Conservation (phyloP, 331 rosid species). For the Pyracantha coccinea region DNA sequence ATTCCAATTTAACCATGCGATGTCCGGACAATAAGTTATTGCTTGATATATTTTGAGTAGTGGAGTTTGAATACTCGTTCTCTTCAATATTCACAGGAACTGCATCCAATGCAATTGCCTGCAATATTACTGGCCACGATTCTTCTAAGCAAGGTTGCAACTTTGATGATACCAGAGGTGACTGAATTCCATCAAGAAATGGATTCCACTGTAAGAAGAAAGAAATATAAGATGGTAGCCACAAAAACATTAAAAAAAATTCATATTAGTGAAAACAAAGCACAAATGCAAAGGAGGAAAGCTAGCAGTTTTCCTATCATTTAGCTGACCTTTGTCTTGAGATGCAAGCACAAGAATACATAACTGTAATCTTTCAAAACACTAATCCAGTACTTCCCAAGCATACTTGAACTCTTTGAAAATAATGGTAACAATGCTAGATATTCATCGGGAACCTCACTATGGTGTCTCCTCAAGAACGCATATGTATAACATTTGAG, state of each 20-base stretch:
- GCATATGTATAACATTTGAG: conserved; percentile 94
- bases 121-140: conserved; percentile 96
- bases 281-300: background rate
- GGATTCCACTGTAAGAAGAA: conserved; percentile 65
- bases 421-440: conserved; percentile 71
- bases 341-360: conserved; percentile 55
- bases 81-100: conserved; percentile 62
- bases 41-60: conserved; percentile 25
- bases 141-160: conserved; percentile 82
- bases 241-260: conserved; percentile 2
- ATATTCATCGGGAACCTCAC: conserved; percentile 66
- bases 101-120: conserved; percentile 91
- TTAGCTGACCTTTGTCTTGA: conserved; percentile 60
- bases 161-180: conserved; percentile 67
- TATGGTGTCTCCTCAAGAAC: conserved; percentile 70
- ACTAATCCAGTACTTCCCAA: conserved; percentile 88
- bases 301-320: conserved; percentile 8
- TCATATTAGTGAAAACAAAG: background rate
- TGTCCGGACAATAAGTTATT: conserved; percentile 47
- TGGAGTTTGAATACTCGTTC: conserved; percentile 26
- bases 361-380: conserved; percentile 73
- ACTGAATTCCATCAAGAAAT: conserved; percentile 89
- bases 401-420: conserved; percentile 70
- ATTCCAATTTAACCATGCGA: conserved; percentile 78
- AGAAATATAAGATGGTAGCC: conserved; percentile 12